These are phyloP conservation scores for Euphorbia lathyris DNA, from an alignment of 345 rosid species.

Conservation along the genomic window DNA sequence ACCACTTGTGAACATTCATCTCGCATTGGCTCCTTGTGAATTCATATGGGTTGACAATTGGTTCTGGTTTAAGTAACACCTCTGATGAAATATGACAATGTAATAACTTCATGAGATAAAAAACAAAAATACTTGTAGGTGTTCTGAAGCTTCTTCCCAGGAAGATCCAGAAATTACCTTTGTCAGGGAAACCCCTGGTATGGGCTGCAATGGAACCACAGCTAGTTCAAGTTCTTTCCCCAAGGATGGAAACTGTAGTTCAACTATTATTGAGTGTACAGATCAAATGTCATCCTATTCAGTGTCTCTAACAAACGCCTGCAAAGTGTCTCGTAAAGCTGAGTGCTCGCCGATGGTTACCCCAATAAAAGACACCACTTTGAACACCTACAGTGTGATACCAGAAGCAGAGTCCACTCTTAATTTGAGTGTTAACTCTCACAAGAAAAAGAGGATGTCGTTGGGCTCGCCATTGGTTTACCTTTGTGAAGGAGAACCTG, in stretches of 20 bases:
- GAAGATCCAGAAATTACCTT: constrained; percentile 51
- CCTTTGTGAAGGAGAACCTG: constrained; percentile 30
- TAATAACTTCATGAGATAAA: neutral
- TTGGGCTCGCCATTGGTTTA: constrained; percentile 36
- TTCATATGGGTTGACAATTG: neutral
- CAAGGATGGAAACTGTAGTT: constrained; percentile 44
- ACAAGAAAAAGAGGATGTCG: constrained; percentile 55
- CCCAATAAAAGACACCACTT: constrained; percentile 41
- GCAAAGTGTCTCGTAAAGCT: constrained; percentile 27
- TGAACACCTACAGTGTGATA: constrained; percentile 28
- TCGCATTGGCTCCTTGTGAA: neutral
- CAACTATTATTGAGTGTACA: constrained; percentile 43
- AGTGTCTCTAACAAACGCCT: constrained; percentile 31
- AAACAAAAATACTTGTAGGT: constrained; percentile 40
- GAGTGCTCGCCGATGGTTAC: constrained; percentile 36
- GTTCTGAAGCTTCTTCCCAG: constrained; percentile 32
- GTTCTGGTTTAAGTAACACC: neutral
- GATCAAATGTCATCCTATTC: constrained; percentile 43
- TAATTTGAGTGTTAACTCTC: constrained; percentile 67
- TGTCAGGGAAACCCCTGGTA: constrained; percentile 55
- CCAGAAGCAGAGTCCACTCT: constrained; percentile 51
- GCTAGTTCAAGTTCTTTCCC: constrained; percentile 50
- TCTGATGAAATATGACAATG: neutral
- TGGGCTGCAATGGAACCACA: constrained; percentile 27
- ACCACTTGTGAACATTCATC: neutral